These are phyloP conservation scores for Trichoderma semiorbis DNA, from an alignment of 2,329 filamentous ascomycete species.

Conservation along the genomic window DNA sequence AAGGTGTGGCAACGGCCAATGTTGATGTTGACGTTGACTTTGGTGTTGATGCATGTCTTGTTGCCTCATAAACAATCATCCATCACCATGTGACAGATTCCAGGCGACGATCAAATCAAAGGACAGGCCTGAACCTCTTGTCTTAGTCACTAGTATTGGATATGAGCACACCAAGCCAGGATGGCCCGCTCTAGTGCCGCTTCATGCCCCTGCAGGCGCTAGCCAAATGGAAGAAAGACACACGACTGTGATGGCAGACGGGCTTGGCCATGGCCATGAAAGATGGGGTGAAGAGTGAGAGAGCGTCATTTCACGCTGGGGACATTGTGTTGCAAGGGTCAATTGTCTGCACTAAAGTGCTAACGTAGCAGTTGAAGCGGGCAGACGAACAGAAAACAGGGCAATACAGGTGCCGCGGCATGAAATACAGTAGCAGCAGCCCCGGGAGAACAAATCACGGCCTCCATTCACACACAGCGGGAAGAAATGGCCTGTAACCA, in stretches of 20 bases:
- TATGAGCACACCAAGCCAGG: neutral
- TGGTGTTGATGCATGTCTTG: neutral
- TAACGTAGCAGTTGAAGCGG: neutral
- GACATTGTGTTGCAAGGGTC: neutral
- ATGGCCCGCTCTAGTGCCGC: constrained; percentile 10
- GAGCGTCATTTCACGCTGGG: neutral
- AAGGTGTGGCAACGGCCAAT: neutral
- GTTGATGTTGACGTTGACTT: neutral
- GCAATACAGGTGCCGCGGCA: neutral
- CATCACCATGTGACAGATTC: constrained; percentile 11
- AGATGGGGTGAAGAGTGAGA: neutral
- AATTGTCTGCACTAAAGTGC: neutral
- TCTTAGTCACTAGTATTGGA: constrained; percentile 10
- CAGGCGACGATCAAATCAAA: constrained; percentile 7
- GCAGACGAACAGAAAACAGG: neutral
- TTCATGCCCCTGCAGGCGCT: constrained; percentile 11
- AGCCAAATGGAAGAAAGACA: neutral
- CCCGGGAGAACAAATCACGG: neutral
- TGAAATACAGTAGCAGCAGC: neutral
- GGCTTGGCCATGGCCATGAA: neutral
- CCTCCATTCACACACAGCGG: neutral
- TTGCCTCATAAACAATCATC: neutral
- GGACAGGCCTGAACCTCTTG: neutral
- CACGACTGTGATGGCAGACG: neutral
- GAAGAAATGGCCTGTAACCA: neutral